Evolutionary conservation across 345 rosid species (phyloP).

Genomic region (Arabis hirsuta): DNA sequence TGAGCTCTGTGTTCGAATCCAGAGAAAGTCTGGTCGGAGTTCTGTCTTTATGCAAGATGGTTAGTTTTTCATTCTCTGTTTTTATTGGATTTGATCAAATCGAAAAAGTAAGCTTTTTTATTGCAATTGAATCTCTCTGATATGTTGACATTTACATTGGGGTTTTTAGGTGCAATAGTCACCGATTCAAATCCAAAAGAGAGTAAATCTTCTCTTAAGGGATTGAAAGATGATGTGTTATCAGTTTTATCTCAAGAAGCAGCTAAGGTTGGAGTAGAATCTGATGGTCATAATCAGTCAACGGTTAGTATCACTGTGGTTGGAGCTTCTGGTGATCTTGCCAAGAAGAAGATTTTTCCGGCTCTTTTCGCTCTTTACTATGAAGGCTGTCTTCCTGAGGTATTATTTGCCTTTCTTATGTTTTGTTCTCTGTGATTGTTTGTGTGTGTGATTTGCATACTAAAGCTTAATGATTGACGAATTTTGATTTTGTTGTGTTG

Average conservation of each 20-base stretch:
- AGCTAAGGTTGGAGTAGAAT: conserved; percentile 47
- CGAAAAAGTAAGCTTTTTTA: neutral
- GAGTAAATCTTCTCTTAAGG: conserved; percentile 50
- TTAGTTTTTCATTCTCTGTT: conserved; percentile 35
- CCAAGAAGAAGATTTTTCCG: conserved; percentile 98
- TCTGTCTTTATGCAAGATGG: conserved; percentile 63
- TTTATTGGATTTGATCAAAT: conserved; percentile 1
- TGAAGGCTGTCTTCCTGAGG: conserved; percentile 94
- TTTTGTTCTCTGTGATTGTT: conserved; percentile 15
- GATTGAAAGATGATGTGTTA: conserved; percentile 53
- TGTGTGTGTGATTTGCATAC: conserved; percentile 3
- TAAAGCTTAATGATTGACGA: neutral
- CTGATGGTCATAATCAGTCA: conserved; percentile 58
- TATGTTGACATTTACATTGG: conserved; percentile 7
- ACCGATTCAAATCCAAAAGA: conserved; percentile 48
- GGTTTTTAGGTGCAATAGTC: conserved; percentile 62
- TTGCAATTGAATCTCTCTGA: neutral
- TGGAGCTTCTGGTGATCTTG: conserved; percentile 99
- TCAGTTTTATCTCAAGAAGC: conserved; percentile 52
- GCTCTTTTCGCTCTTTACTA: conserved; percentile 98
- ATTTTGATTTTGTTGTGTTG: conserved; percentile 38
- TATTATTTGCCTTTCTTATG: conserved; percentile 35
- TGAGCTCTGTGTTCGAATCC: conserved; percentile 54
- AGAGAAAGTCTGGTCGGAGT: conserved; percentile 43
- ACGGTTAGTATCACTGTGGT: conserved; percentile 91